These are phyloP conservation scores for Beauveria australis DNA, from an alignment of 2,329 filamentous ascomycete genomes.

Conservation along the genomic window DNA sequence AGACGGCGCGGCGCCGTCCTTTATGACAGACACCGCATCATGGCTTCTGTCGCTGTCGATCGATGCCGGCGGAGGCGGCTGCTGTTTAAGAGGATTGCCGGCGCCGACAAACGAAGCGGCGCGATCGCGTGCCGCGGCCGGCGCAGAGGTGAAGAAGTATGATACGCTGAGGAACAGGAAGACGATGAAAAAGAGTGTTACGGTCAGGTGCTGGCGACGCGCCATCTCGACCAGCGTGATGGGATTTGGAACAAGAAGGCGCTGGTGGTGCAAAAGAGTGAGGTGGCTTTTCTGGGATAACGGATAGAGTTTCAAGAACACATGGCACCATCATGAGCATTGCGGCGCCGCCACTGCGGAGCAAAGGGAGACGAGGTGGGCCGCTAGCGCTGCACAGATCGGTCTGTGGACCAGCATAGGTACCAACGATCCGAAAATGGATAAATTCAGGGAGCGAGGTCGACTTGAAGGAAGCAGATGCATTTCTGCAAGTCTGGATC, in stretches of 20 bases:
- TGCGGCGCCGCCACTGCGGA: not conserved
- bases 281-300: not conserved
- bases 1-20: constrained; percentile 15
- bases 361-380: not conserved
- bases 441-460: not conserved
- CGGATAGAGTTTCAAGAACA: not conserved
- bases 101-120: not conserved
- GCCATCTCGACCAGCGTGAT: constrained; percentile 32
- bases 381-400: not conserved
- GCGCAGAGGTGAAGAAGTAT: constrained; percentile 37
- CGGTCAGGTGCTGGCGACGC: constrained; percentile 43
- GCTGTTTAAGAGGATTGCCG: not conserved
- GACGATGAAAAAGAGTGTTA: constrained; percentile 46
- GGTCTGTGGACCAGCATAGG: not conserved
- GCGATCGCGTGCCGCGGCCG: constrained; percentile 13
- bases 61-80: not conserved
- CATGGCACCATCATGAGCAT: not conserved
- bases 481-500: not conserved
- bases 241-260: not conserved
- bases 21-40: constrained; percentile 17
- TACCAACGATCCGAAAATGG: not conserved
- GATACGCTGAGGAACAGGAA: constrained; percentile 49
- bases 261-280: not conserved
- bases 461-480: not conserved
- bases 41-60: not conserved